Evolutionary conservation across 352 stramenopile species (phyloP).

Genomic region (Phytophthora hybrid): DNA sequence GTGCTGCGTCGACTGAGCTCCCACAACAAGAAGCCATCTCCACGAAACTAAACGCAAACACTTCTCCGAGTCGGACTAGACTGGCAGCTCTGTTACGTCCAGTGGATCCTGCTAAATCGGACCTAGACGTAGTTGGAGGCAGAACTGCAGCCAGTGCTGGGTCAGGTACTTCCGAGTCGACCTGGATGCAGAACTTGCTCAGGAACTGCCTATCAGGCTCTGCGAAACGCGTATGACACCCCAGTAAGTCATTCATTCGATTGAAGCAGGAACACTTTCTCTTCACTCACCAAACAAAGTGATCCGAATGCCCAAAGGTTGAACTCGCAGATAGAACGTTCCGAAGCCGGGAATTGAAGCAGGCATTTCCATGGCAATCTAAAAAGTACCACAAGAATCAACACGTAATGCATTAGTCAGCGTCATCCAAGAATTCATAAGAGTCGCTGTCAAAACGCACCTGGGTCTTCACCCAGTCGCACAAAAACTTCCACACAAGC

Average conservation of each 20-base stretch:
- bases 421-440: not conserved
- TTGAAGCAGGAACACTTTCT: not conserved
- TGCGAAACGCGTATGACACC: constrained; percentile 14
- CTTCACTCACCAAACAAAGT: constrained; percentile 60
- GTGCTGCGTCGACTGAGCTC: constrained; percentile 47
- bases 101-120: constrained; percentile 3
- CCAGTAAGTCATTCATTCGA: not conserved
- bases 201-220: constrained; percentile 69
- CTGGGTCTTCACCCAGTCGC: constrained; percentile 75
- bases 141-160: constrained; percentile 16
- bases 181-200: constrained; percentile 56
- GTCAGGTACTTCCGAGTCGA: constrained; percentile 36
- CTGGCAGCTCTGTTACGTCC: constrained; percentile 10
- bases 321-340: constrained; percentile 55
- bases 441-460: constrained; percentile 25
- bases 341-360: constrained; percentile 79
- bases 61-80: constrained; percentile 16
- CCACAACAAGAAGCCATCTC: constrained; percentile 80
- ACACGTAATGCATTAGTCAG: not conserved
- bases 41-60: constrained; percentile 62
- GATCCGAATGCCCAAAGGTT: constrained; percentile 66
- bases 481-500: constrained; percentile 75
- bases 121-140: constrained; percentile 8
- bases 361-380: constrained; percentile 80
- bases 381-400: not conserved